Evolutionary conservation across 2,329 filamentous ascomycete genomes (phyloP).

Genomic region (Penicillium vulpinum): DNA sequence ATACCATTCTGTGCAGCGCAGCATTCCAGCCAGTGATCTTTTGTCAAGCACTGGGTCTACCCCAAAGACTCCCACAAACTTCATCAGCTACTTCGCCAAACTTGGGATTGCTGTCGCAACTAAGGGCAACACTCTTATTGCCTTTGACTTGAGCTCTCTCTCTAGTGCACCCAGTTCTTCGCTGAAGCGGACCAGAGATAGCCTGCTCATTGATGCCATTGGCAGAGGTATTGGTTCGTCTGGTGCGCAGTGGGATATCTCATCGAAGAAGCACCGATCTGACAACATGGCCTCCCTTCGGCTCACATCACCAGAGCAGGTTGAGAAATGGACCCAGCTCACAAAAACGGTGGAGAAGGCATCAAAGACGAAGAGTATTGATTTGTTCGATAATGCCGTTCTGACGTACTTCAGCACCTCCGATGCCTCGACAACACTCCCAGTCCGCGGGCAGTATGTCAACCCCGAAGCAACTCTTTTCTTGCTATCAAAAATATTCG

Average conservation of each 20-base stretch:
- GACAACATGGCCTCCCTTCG: constrained; percentile 34
- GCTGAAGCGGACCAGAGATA: constrained; percentile 43
- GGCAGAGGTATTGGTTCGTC: constrained; percentile 42
- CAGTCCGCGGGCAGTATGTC: constrained; percentile 29
- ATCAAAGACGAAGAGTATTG: constrained; percentile 27
- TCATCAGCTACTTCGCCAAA: constrained; percentile 48
- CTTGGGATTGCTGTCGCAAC: constrained; percentile 45
- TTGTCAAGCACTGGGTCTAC: constrained; percentile 24
- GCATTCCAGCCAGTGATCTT: constrained; percentile 37
- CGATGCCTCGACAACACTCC: constrained; percentile 24
- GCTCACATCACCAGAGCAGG: constrained; percentile 33
- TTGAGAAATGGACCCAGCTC: constrained; percentile 37
- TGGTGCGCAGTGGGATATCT: constrained; percentile 30
- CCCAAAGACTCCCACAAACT: constrained; percentile 31
- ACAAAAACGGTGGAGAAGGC: constrained; percentile 33
- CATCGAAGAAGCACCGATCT: constrained; percentile 32
- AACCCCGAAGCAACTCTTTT: constrained; percentile 41
- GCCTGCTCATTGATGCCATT: constrained; percentile 45
- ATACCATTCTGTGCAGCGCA: constrained; percentile 48
- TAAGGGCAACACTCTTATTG: constrained; percentile 44
- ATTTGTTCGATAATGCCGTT: constrained; percentile 39
- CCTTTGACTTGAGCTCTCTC: constrained; percentile 44
- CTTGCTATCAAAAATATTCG: constrained; percentile 43
- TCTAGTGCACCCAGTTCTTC: constrained; percentile 29
- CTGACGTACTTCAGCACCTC: constrained; percentile 29